Conservation (phyloP, 2,329 filamentous ascomycete species). For the Raffaelea ambrosiae region DNA sequence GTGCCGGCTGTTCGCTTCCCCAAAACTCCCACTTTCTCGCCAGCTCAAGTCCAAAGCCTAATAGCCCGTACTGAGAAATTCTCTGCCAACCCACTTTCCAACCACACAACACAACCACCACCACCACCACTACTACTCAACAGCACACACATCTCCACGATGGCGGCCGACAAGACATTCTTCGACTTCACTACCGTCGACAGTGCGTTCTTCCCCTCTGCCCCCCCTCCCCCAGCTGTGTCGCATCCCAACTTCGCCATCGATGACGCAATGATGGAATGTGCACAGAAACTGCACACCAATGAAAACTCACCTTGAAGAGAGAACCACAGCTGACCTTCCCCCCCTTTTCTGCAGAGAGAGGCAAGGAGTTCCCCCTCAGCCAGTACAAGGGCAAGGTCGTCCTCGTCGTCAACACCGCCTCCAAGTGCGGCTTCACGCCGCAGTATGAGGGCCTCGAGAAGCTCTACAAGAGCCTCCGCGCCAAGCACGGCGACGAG, state of each 20-base stretch:
- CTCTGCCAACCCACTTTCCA: not conserved
- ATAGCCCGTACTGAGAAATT: no score
- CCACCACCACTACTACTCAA: not conserved
- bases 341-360: no score
- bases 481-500: slow-evolving; percentile 60
- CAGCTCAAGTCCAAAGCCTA: no score
- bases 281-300: no score
- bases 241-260: no score
- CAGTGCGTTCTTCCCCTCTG: slow-evolving; percentile 45
- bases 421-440: slow-evolving; percentile 98
- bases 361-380: slow-evolving; percentile 64
- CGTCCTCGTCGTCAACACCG: slow-evolving; percentile 92
- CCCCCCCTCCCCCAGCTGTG: no score
- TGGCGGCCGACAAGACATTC: slow-evolving; percentile 63
- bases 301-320: no score
- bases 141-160: slow-evolving; percentile 33
- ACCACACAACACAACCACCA: no score
- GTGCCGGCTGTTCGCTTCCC: not conserved
- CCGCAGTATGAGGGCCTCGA: slow-evolving; percentile 90
- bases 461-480: slow-evolving; percentile 74
- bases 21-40: not conserved
- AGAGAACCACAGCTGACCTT: no score
- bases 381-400: slow-evolving; percentile 78
- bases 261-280: no score
- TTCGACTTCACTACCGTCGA: slow-evolving; percentile 80